phyloP scores from a whole-genome alignment of 1,284 basidiomycete genomes.

The Pholiota adiposa region DNA sequence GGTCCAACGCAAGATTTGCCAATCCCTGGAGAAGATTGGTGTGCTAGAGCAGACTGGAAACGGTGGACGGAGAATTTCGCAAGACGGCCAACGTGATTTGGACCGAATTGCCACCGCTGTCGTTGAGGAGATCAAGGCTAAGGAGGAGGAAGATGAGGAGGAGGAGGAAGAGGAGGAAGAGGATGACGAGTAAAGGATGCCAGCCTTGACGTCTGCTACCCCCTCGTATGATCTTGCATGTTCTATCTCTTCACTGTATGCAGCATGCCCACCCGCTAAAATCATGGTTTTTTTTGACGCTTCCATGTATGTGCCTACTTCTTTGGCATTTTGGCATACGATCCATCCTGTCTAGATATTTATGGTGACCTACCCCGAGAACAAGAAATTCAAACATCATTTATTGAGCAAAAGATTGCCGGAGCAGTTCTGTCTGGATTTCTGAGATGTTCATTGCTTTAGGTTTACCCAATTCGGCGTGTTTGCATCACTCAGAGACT shows the following conservation, averaged over 20 bases:
- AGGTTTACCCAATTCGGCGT: no score
- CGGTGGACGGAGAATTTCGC: constrained; percentile 94
- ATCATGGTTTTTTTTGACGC: constrained; percentile 25
- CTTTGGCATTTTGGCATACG: not conserved
- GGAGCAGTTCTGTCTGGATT: not conserved
- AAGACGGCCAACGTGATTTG: constrained; percentile 97
- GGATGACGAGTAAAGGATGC: constrained; percentile 46
- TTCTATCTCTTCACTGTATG: constrained; percentile 44
- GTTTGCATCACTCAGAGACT: not conserved
- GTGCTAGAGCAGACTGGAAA: constrained; percentile 94
- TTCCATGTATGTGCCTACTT: constrained; percentile 4
- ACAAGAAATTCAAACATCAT: not conserved
- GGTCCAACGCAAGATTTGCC: constrained; percentile 91
- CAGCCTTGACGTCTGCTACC: constrained; percentile 10
- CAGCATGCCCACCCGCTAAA: constrained; percentile 44
- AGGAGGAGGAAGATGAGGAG: constrained; percentile 87
- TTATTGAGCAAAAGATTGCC: not conserved
- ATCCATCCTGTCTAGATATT: not conserved
- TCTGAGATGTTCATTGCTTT: not conserved
- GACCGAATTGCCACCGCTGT: constrained; percentile 99
- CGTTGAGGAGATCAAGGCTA: constrained; percentile 85
- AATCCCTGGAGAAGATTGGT: constrained; percentile 98
- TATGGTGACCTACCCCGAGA: constrained; percentile 1
- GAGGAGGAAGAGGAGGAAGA: constrained; percentile 80
- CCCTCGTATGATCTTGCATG: constrained; percentile 41